Evolutionary conservation across 208 protist genomes (phyloP), one percentile per base, ranked within the genome.

Genomic region (Acanthamoeba sp.): DNA sequence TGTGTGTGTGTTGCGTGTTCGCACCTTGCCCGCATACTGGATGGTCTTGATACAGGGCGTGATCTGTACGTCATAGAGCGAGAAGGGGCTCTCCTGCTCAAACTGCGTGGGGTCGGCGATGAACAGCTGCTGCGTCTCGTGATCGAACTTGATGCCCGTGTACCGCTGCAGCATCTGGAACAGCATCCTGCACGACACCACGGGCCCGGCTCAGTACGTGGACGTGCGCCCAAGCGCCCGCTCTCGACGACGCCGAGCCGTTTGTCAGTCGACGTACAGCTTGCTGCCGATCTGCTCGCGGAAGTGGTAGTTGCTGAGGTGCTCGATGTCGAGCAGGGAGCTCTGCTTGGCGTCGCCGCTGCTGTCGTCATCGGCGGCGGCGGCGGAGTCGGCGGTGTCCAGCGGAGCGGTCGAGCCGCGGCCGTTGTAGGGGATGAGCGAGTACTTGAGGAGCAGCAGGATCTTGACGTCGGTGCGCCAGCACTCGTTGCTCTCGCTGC

Each of bases 381-480:
- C 18, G 27, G 64, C 36, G 27, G 27, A 7, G 22, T 71, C 64
- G 64, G 64, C 59, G 59, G 45, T 66, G 59, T 22, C 20, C 16
- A 5, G 18, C 9, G 2, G 20, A 24, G 6, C 32, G 64, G 10
- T 66, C 29, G 64, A 29, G 29, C 76, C 18, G 42, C 76, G 76
- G n/a, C 76, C 87, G 20, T 42, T 76, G 24, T 32, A 92, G 22
- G 87, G 48, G 27, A 92, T 52, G 38, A 92, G 57, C 34, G 59
- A 94, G 48, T 85, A 94, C 90, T 94, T 94, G 50, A 94, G 73
- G 24, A 94, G 34, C 24, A 94, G 69, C 4, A 85, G 90, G 34
- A 84, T 94, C 73, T 94, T 94, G 38, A 94, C 48, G 42, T 94
- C 69, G n/a, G 90, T 94, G 22, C 73, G 64, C 90, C 90, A 94